Percentiles rank a stretch among this genome's conserved stretches.
These are phyloP conservation scores for Medicago ruthenica DNA, from an alignment of 306 rosid genomes.

Conservation along the genomic window DNA sequence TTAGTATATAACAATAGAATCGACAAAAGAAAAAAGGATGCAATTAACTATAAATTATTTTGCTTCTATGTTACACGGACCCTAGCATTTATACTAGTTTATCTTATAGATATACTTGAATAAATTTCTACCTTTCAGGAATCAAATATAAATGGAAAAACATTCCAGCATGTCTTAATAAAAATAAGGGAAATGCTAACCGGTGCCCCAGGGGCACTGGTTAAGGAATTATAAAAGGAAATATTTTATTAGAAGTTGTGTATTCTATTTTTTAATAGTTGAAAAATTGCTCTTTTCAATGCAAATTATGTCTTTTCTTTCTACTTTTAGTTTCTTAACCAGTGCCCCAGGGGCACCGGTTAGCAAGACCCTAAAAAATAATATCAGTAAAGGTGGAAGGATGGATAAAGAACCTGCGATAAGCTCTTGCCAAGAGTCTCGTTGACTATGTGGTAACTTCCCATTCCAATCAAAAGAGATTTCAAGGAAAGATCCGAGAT, in stretches of 20 bases:
- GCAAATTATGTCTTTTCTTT: too few relatives aligned
- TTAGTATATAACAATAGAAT: not conserved
- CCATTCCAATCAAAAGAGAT: conserved; percentile 35
- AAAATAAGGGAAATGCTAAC: not conserved
- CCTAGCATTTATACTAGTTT: not conserved
- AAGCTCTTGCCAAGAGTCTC: conserved; percentile 26
- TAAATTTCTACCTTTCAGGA: not conserved
- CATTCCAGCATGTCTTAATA: not conserved
- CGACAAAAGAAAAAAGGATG: not conserved
- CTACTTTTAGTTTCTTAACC: too few relatives aligned
- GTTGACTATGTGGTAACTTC: conserved; percentile 1
- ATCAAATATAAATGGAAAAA: not conserved
- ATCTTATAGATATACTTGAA: not conserved
- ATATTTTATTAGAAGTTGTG: too few relatives aligned
- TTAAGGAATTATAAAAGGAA: too few relatives aligned
- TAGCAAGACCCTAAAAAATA: too few relatives aligned
- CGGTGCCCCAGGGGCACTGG: too few relatives aligned
- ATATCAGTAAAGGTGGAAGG: not conserved
- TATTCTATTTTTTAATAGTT: too few relatives aligned
- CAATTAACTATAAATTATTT: not conserved
- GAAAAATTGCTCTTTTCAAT: too few relatives aligned
- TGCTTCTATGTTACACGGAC: not conserved
- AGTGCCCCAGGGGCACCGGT: too few relatives aligned
- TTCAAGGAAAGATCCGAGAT: not conserved
- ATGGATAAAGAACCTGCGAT: conserved; percentile 40